Conservation (phyloP, 768 basidiomycete species). For the Boletus insuetus region DNA sequence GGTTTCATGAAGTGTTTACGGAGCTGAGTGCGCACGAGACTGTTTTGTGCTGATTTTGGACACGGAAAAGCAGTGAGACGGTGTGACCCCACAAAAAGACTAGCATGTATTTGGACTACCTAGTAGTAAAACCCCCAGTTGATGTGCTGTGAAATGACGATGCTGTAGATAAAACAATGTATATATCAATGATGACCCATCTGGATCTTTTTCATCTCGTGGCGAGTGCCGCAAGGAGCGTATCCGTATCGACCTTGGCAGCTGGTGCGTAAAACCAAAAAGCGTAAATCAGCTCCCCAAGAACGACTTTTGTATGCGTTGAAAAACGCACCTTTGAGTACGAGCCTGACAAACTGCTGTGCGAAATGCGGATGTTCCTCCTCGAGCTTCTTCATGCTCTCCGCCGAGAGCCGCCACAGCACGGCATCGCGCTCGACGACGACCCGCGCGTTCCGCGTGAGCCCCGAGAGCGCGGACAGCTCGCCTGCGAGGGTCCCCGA, state of each 20-base stretch:
- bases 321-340: slow-evolving; percentile 65
- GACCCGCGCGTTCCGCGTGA: slow-evolving; percentile 82
- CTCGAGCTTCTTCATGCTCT: slow-evolving; percentile 61
- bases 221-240: slow-evolving; percentile 56
- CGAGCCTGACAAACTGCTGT: slow-evolving; percentile 60
- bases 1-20: slow-evolving; percentile 60
- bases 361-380: slow-evolving; percentile 64
- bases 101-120: not conserved
- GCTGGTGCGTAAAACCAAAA: slow-evolving; percentile 33
- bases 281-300: not conserved
- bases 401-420: slow-evolving; percentile 75
- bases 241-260: slow-evolving; percentile 65
- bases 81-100: no score
- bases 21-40: slow-evolving; percentile 44
- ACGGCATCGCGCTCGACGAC: slow-evolving; percentile 74
- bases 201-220: slow-evolving; percentile 27
- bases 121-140: not conserved
- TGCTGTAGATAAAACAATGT: slow-evolving; percentile 5
- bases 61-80: no score
- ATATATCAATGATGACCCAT: slow-evolving; percentile 1
- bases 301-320: not conserved
- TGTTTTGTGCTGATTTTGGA: not conserved
- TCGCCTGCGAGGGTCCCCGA: slow-evolving; percentile 92
- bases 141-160: slow-evolving; percentile 2
- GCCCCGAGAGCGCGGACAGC: slow-evolving; percentile 75